phyloP scores from a whole-genome alignment of 192 early-diverging fungal species.

The Podila minutissima region DNA sequence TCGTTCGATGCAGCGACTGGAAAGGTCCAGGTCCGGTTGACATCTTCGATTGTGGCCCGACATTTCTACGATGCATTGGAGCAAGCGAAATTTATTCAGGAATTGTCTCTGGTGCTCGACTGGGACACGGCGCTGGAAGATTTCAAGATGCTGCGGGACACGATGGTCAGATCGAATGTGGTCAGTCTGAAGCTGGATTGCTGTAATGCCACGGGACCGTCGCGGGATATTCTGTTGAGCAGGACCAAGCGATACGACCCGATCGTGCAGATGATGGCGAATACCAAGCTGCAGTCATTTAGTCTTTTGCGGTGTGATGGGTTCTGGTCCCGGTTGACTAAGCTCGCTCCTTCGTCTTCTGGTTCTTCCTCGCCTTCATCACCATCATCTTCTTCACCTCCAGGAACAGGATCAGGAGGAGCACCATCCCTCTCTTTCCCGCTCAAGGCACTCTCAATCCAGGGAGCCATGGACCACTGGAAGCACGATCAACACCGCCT shows the following conservation, averaged over 20 bases:
- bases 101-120: constrained; percentile 11
- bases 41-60: not conserved
- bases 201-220: not conserved
- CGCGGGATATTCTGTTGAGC: not conserved
- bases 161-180: constrained; percentile 7
- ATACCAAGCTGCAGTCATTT: constrained; percentile 3
- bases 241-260: not conserved
- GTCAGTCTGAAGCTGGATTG: constrained; percentile 11
- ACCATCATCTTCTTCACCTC: not conserved
- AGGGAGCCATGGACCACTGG: constrained; percentile 24
- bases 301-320: constrained; percentile 15
- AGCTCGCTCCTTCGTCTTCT: not conserved
- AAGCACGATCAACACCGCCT: constrained; percentile 19
- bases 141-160: constrained; percentile 18
- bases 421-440: not conserved
- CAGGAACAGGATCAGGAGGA: too few relatives aligned
- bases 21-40: constrained; percentile 8
- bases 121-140: constrained; percentile 16
- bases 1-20: constrained; percentile 13
- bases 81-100: constrained; percentile 11
- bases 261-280: not conserved
- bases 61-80: constrained; percentile 31
- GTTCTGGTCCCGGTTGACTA: constrained; percentile 25
- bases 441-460: constrained; percentile 16
- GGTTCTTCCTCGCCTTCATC: not conserved